Evolutionary conservation across 2,329 filamentous ascomycete genomes (phyloP).

Genomic region (Cyanodermella asteris): DNA sequence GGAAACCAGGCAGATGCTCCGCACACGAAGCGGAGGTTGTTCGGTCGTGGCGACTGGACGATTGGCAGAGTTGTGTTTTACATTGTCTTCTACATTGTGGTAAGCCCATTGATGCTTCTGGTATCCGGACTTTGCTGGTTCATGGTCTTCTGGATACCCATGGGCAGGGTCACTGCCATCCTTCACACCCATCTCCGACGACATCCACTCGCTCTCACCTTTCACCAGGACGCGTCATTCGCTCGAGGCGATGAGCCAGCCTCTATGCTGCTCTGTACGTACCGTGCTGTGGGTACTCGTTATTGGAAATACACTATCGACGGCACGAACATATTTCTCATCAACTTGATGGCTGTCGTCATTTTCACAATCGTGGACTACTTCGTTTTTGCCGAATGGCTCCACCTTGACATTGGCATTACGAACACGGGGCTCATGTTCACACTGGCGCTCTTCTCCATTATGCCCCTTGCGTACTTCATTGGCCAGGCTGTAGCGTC

Average conservation of each 20-base stretch:
- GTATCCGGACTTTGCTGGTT: conserved; percentile 88
- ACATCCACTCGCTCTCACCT: conserved; percentile 79
- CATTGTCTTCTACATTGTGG: conserved; percentile 79
- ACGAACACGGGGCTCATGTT: conserved; percentile 78
- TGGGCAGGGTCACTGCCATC: conserved; percentile 85
- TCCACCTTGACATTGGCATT: conserved; percentile 49
- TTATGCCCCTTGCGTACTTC: conserved; percentile 93
- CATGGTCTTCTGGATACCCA: conserved; percentile 91
- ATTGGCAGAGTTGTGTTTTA: conserved; percentile 90
- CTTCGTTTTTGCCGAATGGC: conserved; percentile 46
- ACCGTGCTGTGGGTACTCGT: conserved; percentile 76
- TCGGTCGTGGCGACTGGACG: conserved; percentile 91
- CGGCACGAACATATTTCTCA: conserved; percentile 95
- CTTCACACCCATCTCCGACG: conserved; percentile 79
- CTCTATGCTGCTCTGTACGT: conserved; percentile 81
- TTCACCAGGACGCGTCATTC: conserved; percentile 65
- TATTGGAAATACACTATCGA: conserved; percentile 99
- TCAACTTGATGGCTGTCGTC: conserved; percentile 90
- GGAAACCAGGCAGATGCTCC: conserved; percentile 19
- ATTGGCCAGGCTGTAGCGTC: conserved; percentile 96
- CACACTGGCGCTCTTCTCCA: conserved; percentile 60
- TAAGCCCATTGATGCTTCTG: conserved; percentile 66
- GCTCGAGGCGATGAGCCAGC: conserved; percentile 33
- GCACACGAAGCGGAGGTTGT: conserved; percentile 58
- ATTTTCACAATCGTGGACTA: conserved; percentile 89